Conservation (phyloP, 306 rosid species). For the Carpinus viminea region DNA sequence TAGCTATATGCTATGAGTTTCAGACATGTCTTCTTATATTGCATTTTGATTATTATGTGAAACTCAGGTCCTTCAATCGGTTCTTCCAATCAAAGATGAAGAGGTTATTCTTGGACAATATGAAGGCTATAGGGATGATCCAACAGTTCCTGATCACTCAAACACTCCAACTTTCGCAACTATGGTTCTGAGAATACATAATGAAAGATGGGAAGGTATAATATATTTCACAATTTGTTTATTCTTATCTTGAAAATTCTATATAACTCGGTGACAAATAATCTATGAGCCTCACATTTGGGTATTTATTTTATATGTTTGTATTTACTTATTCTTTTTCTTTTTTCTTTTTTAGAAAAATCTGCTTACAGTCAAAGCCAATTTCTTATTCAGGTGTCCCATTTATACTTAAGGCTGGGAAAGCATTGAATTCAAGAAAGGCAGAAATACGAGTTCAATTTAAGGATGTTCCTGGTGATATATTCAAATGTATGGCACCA, state of each 20-base stretch:
- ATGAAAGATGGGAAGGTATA: conserved; percentile 98
- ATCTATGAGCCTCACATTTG: conserved; percentile 9
- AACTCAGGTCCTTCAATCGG: conserved; percentile 89
- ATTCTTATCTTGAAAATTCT: conserved; percentile 11
- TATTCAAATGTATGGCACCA: conserved; percentile 74
- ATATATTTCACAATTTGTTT: conserved; percentile 11
- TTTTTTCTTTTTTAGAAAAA: not conserved
- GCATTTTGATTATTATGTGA: conserved; percentile 25
- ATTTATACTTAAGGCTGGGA: conserved; percentile 92
- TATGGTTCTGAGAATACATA: conserved; percentile 77
- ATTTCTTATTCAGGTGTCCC: conserved; percentile 71
- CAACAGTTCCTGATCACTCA: conserved; percentile 89
- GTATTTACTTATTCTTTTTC: not conserved
- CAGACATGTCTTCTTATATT: conserved; percentile 12
- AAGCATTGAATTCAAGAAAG: conserved; percentile 83
- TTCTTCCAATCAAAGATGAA: conserved; percentile 76
- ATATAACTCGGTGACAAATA: conserved; percentile 21
- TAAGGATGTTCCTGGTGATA: conserved; percentile 99
- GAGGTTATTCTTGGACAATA: conserved; percentile 96
- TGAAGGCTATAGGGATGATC: conserved; percentile 91
- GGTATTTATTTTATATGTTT: conserved; percentile 1
- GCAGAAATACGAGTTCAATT: conserved; percentile 95
- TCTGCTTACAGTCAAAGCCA: conserved; percentile 4
- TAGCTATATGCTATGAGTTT: conserved; percentile 16
- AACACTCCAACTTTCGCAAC: conserved; percentile 97